These are phyloP conservation scores for Cytauxzoon felis DNA, from an alignment of 169 alveolate species.

Conservation along the genomic window DNA sequence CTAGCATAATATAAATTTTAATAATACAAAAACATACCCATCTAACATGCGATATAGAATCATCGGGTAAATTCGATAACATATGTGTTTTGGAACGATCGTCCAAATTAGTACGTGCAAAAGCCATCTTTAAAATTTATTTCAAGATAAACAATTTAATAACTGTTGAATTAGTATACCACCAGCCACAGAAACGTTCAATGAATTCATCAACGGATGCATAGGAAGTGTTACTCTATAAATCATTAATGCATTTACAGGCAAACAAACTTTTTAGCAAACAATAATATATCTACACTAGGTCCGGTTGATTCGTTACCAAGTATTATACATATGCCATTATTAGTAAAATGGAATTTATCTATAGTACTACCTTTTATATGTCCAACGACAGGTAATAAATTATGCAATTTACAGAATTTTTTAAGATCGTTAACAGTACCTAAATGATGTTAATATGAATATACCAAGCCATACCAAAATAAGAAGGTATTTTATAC, in stretches of 20 bases:
- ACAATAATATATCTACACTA: conserved; percentile 14
- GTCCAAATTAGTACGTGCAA: conserved; percentile 16
- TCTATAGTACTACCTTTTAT: conserved; percentile 61
- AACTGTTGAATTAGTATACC: conserved; percentile 69
- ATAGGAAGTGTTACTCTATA: conserved; percentile 67
- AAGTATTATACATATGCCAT: conserved; percentile 54
- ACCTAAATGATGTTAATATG: conserved; percentile 4
- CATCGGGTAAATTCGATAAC: conserved; percentile 51
- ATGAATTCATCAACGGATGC: conserved; percentile 73
- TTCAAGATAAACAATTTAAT: background rate
- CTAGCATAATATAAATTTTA: background rate
- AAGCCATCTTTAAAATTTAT: conserved; percentile 22
- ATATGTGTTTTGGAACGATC: conserved; percentile 46
- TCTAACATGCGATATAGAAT: conserved; percentile 58
- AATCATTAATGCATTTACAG: background rate
- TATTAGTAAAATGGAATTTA: background rate
- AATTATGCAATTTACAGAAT: conserved; percentile 58
- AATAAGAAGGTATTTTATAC: conserved; percentile 58
- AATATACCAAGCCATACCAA: conserved; percentile 26
- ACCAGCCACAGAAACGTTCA: conserved; percentile 75
- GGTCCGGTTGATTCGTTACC: conserved; percentile 62
- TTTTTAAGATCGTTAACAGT: conserved; percentile 47
- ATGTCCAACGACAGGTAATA: conserved; percentile 74
- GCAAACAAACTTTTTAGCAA: conserved; percentile 38
- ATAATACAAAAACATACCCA: conserved; percentile 28